Evolutionary conservation across 306 rosid genomes (phyloP), one percentile per base, ranked within the genome.

Genomic region (Biancaea sappan): DNA sequence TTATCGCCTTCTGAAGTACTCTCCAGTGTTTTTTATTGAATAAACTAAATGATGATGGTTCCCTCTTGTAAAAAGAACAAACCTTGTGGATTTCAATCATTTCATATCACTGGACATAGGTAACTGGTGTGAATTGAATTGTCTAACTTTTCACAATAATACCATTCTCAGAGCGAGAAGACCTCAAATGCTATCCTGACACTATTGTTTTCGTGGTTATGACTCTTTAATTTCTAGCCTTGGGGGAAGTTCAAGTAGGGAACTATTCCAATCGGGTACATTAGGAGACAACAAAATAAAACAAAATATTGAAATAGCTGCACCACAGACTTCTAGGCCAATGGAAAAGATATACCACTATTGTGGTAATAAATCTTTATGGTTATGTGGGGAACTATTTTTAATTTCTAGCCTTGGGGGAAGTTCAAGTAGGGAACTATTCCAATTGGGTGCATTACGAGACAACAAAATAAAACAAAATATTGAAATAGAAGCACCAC

Each of bases 401-500:
- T n/a, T n/a, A n/a, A n/a, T n/a, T n/a, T n/a, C n/a, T n/a, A n/a
- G n/a, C n/a, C n/a, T n/a, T n/a, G n/a, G 63, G 46, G 11, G 24
- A 60, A 47, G n/a, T 59, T 47, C 44, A 59, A 60, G 54, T 25
- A 26, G 71, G 70, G 67, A 62, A 78, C 21, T 56, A 52, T 65
- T 25, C 34, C 9, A 34, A 25, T 72, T 18, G 2, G 29, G 66
- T 54, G 37, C 60, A 15, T 50, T 72, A 44, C 63, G 78, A 54
- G 78, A 46, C 54, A 24, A 35, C 26, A 46, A 47, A 25, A 46
- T 38, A 56, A 15, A 11, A n/a, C 43, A 57, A 46, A 32, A 43
- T 44, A n/a, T 70, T 12, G 32, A 54, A 28, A 21, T 57, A 57
- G 60, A 62, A 46, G 26, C 64, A 46, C 60, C 66, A 19, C 0